Conservation (phyloP, 2,329 filamentous ascomycete species). For the Microdochium bolleyi region DNA sequence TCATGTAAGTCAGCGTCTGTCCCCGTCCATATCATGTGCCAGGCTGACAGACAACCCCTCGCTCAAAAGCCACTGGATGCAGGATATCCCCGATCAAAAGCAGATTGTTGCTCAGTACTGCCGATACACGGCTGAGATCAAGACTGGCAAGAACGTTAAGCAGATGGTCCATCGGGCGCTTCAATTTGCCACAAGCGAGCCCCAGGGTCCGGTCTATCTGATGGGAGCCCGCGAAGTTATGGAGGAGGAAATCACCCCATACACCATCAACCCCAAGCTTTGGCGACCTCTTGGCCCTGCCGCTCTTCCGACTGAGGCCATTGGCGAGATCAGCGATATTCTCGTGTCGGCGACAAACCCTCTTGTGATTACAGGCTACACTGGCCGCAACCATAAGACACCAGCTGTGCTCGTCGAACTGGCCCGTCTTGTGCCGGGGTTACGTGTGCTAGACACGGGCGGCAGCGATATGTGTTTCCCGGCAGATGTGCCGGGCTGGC, state of each 20-base stretch:
- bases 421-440: slow-evolving; percentile 34
- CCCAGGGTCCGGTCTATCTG: slow-evolving; percentile 63
- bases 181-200: slow-evolving; percentile 62
- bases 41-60: neutral
- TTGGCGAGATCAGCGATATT: slow-evolving; percentile 31
- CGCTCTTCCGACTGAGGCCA: slow-evolving; percentile 24
- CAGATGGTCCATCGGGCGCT: slow-evolving; percentile 67
- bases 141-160: slow-evolving; percentile 65
- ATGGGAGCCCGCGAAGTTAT: slow-evolving; percentile 60
- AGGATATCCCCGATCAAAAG: slow-evolving; percentile 70
- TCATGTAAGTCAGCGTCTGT: slow-evolving; percentile 36
- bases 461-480: slow-evolving; percentile 39
- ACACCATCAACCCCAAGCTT: slow-evolving; percentile 11
- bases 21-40: neutral
- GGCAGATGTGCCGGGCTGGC: slow-evolving; percentile 23
- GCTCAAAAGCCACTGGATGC: slow-evolving; percentile 54
- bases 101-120: slow-evolving; percentile 68
- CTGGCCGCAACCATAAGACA: slow-evolving; percentile 32
- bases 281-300: slow-evolving; percentile 14
- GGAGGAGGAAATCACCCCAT: slow-evolving; percentile 47
- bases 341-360: slow-evolving; percentile 37
- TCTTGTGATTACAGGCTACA: slow-evolving; percentile 40
- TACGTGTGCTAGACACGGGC: slow-evolving; percentile 43
- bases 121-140: slow-evolving; percentile 63
- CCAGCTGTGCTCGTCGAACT: slow-evolving; percentile 34